phyloP scores from a whole-genome alignment of 2,329 filamentous ascomycete species.

The Dactylella cylindrospora region DNA sequence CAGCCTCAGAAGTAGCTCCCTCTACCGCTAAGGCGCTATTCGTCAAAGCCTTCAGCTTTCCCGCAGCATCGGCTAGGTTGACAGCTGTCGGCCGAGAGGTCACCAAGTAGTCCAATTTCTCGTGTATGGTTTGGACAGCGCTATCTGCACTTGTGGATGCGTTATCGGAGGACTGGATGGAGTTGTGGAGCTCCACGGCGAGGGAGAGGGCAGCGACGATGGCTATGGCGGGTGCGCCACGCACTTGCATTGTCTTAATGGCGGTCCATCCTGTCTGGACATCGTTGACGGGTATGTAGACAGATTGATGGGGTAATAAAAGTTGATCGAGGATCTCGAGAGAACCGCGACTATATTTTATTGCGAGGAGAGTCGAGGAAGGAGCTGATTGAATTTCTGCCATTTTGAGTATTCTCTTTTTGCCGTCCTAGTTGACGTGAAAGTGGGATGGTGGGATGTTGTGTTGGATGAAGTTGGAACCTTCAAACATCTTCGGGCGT shows the following conservation, averaged over 20 bases:
- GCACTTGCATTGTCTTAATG: constrained; percentile 75
- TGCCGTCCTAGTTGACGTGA: too few species aligned
- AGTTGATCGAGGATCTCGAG: constrained; percentile 81
- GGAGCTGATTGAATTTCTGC: background rate
- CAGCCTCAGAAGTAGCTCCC: constrained; percentile 52
- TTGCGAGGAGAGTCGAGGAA: constrained; percentile 63
- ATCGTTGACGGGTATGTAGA: constrained; percentile 71
- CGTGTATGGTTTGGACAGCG: constrained; percentile 64
- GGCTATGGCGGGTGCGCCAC: constrained; percentile 90
- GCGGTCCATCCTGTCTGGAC: constrained; percentile 77
- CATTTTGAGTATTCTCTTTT: background rate
- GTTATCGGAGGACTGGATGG: constrained; percentile 51
- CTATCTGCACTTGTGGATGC: constrained; percentile 61
- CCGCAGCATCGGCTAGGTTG: constrained; percentile 86
- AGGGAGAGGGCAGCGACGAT: constrained; percentile 92
- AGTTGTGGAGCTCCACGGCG: constrained; percentile 74
- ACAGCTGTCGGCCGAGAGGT: constrained; percentile 91
- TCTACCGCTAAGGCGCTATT: constrained; percentile 58
- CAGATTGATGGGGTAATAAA: constrained; percentile 75
- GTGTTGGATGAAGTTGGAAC: too few species aligned
- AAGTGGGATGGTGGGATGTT: too few species aligned
- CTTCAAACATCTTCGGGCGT: too few species aligned
- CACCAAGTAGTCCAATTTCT: constrained; percentile 81
- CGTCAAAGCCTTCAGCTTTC: constrained; percentile 65
- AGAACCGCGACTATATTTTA: constrained; percentile 69